phyloP scores from a whole-genome alignment of 257 asterid genomes.

The Fraxinus cuspidata region DNA sequence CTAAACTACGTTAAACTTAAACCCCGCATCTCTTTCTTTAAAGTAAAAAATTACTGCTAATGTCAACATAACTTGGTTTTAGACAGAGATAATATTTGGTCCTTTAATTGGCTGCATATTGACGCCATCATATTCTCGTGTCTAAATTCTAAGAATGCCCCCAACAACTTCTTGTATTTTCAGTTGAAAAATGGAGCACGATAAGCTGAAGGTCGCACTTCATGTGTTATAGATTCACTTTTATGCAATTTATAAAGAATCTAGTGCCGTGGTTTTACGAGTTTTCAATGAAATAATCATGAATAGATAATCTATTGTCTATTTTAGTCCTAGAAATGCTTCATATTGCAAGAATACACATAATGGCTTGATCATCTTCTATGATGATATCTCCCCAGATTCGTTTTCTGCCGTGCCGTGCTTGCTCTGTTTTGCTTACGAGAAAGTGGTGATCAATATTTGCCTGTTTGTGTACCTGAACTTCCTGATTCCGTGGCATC shows the following conservation, averaged over 20 bases:
- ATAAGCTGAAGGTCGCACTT: background rate
- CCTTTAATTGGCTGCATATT: background rate
- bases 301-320: background rate
- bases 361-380: background rate
- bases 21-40: background rate
- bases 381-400: slow-evolving; percentile 50
- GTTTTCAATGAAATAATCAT: background rate
- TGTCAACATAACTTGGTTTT: background rate
- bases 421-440: slow-evolving; percentile 57
- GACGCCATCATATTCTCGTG: background rate
- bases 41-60: background rate
- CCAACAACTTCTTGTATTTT: background rate
- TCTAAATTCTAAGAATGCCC: background rate
- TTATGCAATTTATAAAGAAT: background rate
- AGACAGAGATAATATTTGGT: background rate
- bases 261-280: background rate
- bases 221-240: background rate
- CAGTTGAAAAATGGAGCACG: background rate
- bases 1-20: background rate
- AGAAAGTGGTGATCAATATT: slow-evolving; percentile 47
- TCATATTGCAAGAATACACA: background rate
- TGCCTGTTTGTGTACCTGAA: slow-evolving; percentile 82
- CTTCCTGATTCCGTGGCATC: slow-evolving; percentile 67
- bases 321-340: background rate
- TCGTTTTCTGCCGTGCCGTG: slow-evolving; percentile 87